Evolutionary conservation across 495 filamentous ascomycete species (phyloP).

Genomic region (Neurospora intermedia): DNA sequence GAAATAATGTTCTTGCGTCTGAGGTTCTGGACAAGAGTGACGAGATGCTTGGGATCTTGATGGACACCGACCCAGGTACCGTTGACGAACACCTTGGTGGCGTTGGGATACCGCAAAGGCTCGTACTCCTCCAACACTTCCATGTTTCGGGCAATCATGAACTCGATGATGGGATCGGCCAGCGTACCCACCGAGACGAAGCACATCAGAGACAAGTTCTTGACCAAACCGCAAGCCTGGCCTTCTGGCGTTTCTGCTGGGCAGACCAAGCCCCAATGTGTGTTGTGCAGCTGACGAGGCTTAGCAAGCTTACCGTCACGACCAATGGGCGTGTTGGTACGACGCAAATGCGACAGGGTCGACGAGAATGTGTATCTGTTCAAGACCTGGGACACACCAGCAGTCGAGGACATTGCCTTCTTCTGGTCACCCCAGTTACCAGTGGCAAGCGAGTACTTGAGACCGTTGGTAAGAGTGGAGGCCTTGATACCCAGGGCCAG

Average conservation of each 20-base stretch:
- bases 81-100: slow-evolving; percentile 96
- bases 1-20: slow-evolving; percentile 68
- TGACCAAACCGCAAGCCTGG: slow-evolving; percentile 95
- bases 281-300: slow-evolving; percentile 95
- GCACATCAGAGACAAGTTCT: slow-evolving; percentile 97
- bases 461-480: slow-evolving; percentile 78
- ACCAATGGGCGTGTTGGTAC: slow-evolving; percentile 96
- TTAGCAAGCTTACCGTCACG: slow-evolving; percentile 98
- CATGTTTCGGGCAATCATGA: slow-evolving; percentile 91
- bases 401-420: slow-evolving; percentile 87
- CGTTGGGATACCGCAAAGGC: slow-evolving; percentile 73
- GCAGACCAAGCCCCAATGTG: slow-evolving; percentile 96
- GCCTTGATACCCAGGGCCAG: slow-evolving; percentile 82
- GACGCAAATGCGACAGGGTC: slow-evolving; percentile 86
- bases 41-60: slow-evolving; percentile 68
- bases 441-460: slow-evolving; percentile 96
- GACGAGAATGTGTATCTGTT: slow-evolving; percentile 97
- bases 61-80: slow-evolving; percentile 96
- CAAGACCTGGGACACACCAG: slow-evolving; percentile 94
- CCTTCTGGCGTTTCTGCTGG: slow-evolving; percentile 97
- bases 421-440: slow-evolving; percentile 99
- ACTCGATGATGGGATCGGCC: slow-evolving; percentile 80
- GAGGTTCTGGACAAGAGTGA: slow-evolving; percentile 63
- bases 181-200: slow-evolving; percentile 91
- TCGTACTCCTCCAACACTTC: slow-evolving; percentile 96